A percentile compares a stretch with the other conserved stretches of the same genome.
These are phyloP conservation scores for Sporothrix dimorphospora DNA, from an alignment of 2,329 filamentous ascomycete genomes.

Conservation along the genomic window DNA sequence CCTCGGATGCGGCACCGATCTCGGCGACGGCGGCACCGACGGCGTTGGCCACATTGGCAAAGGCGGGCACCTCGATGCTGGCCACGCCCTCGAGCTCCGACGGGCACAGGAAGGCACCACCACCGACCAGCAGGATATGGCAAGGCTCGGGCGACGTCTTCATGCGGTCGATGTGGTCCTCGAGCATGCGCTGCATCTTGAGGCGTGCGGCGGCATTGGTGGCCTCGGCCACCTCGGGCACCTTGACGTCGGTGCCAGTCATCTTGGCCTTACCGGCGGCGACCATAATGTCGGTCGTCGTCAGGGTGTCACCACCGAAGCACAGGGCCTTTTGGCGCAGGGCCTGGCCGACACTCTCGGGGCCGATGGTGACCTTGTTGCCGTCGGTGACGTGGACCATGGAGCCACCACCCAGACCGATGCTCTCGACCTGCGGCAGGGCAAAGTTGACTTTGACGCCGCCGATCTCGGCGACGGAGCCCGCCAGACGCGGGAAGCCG, in stretches of 20 bases:
- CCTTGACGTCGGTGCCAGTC: slow-evolving; percentile 34
- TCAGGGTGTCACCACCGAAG: slow-evolving; percentile 60
- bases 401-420: slow-evolving; percentile 62
- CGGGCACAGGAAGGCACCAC: slow-evolving; percentile 63
- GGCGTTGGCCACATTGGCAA: slow-evolving; percentile 64
- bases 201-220: slow-evolving; percentile 42
- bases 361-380: slow-evolving; percentile 48
- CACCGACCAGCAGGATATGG: slow-evolving; percentile 64
- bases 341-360: slow-evolving; percentile 42
- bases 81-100: slow-evolving; percentile 58
- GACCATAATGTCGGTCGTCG: slow-evolving; percentile 60
- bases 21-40: slow-evolving; percentile 66
- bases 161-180: slow-evolving; percentile 62
- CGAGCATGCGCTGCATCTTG: slow-evolving; percentile 56
- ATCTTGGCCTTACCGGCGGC: slow-evolving; percentile 34
- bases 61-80: slow-evolving; percentile 58
- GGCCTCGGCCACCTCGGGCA: slow-evolving; percentile 34
- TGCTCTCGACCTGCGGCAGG: slow-evolving; percentile 61
- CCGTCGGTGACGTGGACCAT: slow-evolving; percentile 49
- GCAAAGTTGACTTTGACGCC: slow-evolving; percentile 66
- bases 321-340: slow-evolving; percentile 57
- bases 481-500: slow-evolving; percentile 65
- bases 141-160: slow-evolving; percentile 63
- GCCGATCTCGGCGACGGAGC: slow-evolving; percentile 63
- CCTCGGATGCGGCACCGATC: slow-evolving; percentile 58